These are phyloP conservation scores for Triticum timopheevii DNA, from an alignment of 176 grass and related monocot genomes.

Conservation along the genomic window DNA sequence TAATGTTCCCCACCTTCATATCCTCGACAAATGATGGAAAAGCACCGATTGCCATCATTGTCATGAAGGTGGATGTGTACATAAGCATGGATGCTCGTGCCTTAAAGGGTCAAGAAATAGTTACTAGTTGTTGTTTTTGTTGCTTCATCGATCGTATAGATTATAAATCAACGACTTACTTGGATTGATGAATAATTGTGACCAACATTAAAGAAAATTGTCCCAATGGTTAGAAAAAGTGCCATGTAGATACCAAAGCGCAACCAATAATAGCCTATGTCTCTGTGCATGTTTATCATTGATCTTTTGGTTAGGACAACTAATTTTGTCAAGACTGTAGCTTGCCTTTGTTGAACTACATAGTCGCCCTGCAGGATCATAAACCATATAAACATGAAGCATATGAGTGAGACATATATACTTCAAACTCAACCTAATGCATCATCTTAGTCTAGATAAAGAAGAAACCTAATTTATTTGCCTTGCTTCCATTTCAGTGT, in stretches of 20 bases:
- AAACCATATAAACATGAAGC: neutral
- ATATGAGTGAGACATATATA: neutral
- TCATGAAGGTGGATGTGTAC: slow-evolving; percentile 48
- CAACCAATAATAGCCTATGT: slow-evolving; percentile 67
- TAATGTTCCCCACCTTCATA: slow-evolving; percentile 46
- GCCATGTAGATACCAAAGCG: slow-evolving; percentile 45
- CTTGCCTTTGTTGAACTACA: slow-evolving; percentile 24
- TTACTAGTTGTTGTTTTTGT: neutral
- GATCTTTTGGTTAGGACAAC: slow-evolving; percentile 53
- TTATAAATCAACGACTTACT: slow-evolving; percentile 10
- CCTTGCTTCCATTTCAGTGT: neutral
- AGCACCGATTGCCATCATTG: slow-evolving; percentile 59
- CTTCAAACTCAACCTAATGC: neutral
- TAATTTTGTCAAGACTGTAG: slow-evolving; percentile 38
- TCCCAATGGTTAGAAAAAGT: slow-evolving; percentile 51
- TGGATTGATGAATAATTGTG: slow-evolving; percentile 50
- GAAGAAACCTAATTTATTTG: neutral
- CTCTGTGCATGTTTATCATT: slow-evolving; percentile 52
- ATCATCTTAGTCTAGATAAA: neutral
- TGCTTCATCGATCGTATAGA: neutral
- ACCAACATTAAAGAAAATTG: slow-evolving; percentile 50
- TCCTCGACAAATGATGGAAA: slow-evolving; percentile 72
- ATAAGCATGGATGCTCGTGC: slow-evolving; percentile 63
- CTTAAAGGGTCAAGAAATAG: neutral
- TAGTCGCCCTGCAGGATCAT: neutral